Percentiles rank a stretch among this genome's conserved stretches.
These are phyloP conservation scores for Nepenthes gracilis DNA, from an alignment of 148 eudicot genomes.

Conservation along the genomic window DNA sequence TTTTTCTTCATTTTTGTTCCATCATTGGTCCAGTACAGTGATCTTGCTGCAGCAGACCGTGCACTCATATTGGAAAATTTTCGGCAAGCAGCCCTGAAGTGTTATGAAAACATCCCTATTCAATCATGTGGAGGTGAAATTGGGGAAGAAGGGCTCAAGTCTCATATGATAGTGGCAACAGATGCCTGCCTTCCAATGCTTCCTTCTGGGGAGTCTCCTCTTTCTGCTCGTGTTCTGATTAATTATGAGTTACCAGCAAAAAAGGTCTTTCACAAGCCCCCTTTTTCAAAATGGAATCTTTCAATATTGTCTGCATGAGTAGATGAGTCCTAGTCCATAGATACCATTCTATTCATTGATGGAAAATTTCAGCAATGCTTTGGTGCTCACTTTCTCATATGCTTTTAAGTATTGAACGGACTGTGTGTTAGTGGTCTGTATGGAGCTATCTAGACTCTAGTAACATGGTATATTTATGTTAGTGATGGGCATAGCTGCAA, in stretches of 20 bases:
- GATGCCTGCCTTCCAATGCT: constrained; percentile 86
- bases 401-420: too few relatives aligned
- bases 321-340: not conserved
- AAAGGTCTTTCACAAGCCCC: constrained; percentile 31
- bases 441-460: too few relatives aligned
- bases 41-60: constrained; percentile 73
- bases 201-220: constrained; percentile 56
- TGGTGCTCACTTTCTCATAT: too few relatives aligned
- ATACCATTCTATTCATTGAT: not conserved
- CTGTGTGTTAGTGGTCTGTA: too few relatives aligned
- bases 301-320: not conserved
- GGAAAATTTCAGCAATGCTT: too few relatives aligned
- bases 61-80: constrained; percentile 52
- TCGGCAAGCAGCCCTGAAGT: constrained; percentile 42
- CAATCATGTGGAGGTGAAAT: constrained; percentile 22
- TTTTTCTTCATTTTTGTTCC: not conserved
- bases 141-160: constrained; percentile 42
- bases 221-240: constrained; percentile 61
- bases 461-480: too few relatives aligned
- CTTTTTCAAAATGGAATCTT: not conserved
- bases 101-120: constrained; percentile 38
- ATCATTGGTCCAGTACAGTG: constrained; percentile 60
- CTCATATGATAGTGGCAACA: constrained; percentile 66
- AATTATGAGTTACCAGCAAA: constrained; percentile 81
- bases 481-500: too few relatives aligned